phyloP scores from a whole-genome alignment of 2,329 filamentous ascomycete genomes.

The Drechmeria coniospora region DNA sequence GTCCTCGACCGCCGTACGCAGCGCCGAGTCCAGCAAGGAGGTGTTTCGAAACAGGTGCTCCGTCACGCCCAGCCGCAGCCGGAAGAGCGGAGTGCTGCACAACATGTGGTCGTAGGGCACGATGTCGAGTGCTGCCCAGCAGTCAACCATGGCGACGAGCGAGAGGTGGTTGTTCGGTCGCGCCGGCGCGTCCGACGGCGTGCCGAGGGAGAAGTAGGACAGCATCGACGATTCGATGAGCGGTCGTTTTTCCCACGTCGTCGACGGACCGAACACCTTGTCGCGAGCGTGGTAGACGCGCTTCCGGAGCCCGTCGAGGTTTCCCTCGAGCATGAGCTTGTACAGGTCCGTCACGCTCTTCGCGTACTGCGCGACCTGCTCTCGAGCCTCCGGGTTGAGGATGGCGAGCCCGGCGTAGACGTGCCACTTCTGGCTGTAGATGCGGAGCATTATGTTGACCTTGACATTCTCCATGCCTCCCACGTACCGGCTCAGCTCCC shows the following conservation, averaged over 20 bases:
- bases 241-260: constrained; percentile 44
- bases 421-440: constrained; percentile 99
- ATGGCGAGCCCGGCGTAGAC: constrained; percentile 96
- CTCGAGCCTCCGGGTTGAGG: constrained; percentile 79
- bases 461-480: constrained; percentile 98
- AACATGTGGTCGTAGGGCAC: constrained; percentile 99
- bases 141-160: constrained; percentile 92
- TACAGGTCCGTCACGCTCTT: constrained; percentile 84
- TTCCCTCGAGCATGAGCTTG: constrained; percentile 88
- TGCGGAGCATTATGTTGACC: constrained; percentile 93
- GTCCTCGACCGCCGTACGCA: constrained; percentile 77
- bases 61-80: constrained; percentile 91
- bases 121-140: constrained; percentile 87
- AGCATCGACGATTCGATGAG: constrained; percentile 72
- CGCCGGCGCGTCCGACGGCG: constrained; percentile 37
- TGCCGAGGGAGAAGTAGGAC: constrained; percentile 74
- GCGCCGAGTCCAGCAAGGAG: constrained; percentile 65
- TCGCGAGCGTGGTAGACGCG: constrained; percentile 52
- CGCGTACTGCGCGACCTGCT: constrained; percentile 91
- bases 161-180: constrained; percentile 88
- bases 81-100: constrained; percentile 92
- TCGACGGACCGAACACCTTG: constrained; percentile 60
- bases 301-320: constrained; percentile 54
- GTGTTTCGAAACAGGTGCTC: constrained; percentile 86
- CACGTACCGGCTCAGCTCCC: constrained; percentile 90